Base-by-base conservation (phyloP, 495 filamentous ascomycete genomes). In the Xylona heveae region DNA sequence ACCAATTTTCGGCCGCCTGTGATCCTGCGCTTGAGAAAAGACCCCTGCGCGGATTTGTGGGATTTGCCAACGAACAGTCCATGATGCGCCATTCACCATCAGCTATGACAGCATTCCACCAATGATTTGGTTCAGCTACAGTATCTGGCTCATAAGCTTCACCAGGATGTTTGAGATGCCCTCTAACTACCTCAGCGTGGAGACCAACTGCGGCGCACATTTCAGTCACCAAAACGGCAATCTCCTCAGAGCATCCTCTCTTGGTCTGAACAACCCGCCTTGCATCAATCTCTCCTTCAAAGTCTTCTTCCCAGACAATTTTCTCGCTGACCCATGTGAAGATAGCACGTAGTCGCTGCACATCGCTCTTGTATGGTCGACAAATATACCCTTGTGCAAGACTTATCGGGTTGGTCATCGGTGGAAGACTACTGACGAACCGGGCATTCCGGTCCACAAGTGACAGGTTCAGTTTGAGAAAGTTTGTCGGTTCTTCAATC, bases 321-420 rank as follows among this genome's bases (percentile, higher is more conserved):
- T 88, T 88, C 48, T 95, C 88, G 13, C 82, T 68, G 18, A 93
- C 79, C 84, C 85, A 99, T 6, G 75, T 93, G 45, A 93, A 99
- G 31, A 95, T 93, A 1, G 88, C 82, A 14, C 88, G 66, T 3
- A 95, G 59, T 23, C 84, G 67, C 46, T 99, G 88, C 1, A 93
- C 79, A 42, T 95, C 90, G 48, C 79, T 93, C 31, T 83, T 69
- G 47, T 94, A 92, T 4, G 90, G 90, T 26, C 90, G 71, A 44
- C 90, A 95, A 18, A 99, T 70, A 44, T 92, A 91, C 5, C 76
- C 79, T 34, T 90, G 83, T 1, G 84, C 83, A 15, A 99, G 64
- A 34, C 71, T 79, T 31, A 74, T 65, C 0, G 88, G 67, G 22
- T 78, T 94, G 1, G 74, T 85, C 55, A 75, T 77, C 2, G 80